Base-by-base conservation (phyloP, 192 early-diverging fungal species). In the Coemansia sp. region DNA sequence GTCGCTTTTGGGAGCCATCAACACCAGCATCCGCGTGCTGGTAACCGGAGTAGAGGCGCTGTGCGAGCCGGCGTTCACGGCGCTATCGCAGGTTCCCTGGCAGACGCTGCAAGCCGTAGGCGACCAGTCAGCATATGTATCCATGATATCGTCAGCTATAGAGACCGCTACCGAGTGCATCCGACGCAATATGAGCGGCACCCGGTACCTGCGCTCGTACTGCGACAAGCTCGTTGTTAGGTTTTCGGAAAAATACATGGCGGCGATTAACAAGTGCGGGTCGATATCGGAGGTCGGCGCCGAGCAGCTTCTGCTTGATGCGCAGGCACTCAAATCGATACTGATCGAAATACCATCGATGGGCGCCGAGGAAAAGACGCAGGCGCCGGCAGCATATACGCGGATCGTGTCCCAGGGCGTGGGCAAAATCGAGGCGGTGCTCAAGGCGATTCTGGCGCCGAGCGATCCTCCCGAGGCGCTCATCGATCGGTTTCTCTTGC, bases 231-330 rank as follows among this genome's bases (percentile, higher is more conserved):
- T 97, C 62, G 89, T 90, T 2, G 91, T 95, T 87, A 73, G 91
- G 0, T 87, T 96, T 64, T 68, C 92, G 3, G 81, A 77, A 1
- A 84, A 85, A 36, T 92, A 89, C 65, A 67, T 87, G 36, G 79
- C 70, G 2, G 91, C 86, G 49, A 85, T 99, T 30, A 85, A 82
- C 23, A 74, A 80, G 19, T 95, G 92, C 70, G 84, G 85, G 54
- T 89, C 88, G 3, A 90, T 98, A 7, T 92, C 91, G 1, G 95
- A 96, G 80, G 87, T 95, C 47, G 97, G 95, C 23, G 95, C 95
- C 6, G 97, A 99, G 62, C 97, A 99, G 71, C 82, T 97, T 78
- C 81, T 99, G 1, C 74, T 99, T 13, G 97, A 99, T 77, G 95
- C 90, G 18, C 92, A 98, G 63, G 88, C 94, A 6, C 75, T 99